These are phyloP conservation scores for Cucurbita moschata DNA, from an alignment of 306 rosid species.

Conservation along the genomic window DNA sequence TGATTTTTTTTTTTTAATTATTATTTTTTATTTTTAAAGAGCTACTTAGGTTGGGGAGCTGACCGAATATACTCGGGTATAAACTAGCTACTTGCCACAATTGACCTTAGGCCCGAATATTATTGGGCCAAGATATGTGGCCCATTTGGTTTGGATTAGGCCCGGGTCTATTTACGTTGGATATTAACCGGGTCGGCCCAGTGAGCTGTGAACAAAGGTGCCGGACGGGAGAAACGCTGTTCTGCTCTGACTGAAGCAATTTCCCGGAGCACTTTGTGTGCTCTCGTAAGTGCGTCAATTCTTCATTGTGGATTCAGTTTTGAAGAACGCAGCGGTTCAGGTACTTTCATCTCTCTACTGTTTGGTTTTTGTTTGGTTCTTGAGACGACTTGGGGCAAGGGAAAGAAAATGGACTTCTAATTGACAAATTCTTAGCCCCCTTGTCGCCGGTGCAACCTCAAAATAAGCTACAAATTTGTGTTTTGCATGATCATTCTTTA, in stretches of 20 bases:
- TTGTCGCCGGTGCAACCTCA: not conserved
- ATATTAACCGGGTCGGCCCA: not conserved
- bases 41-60: too few relatives aligned
- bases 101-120: not conserved
- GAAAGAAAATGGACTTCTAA: not conserved
- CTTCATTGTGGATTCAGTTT: not conserved
- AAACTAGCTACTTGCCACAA: too few relatives aligned
- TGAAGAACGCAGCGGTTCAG: not conserved
- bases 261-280: not conserved
- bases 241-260: not conserved
- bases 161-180: not conserved
- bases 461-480: not conserved
- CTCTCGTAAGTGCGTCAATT: not conserved
- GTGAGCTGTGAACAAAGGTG: not conserved
- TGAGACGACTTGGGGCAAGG: not conserved
- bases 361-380: not conserved
- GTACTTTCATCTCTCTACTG: not conserved
- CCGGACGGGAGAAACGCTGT: not conserved
- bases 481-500: not conserved
- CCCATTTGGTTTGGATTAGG: not conserved
- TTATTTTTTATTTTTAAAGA: too few relatives aligned
- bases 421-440: not conserved
- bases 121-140: not conserved
- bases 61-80: too few relatives aligned
- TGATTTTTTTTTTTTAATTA: too few relatives aligned